Evolutionary conservation across 106 monocot genomes (phyloP), one percentile per base, ranked within the genome.

Genomic region (Dioscorea dumetorum): DNA sequence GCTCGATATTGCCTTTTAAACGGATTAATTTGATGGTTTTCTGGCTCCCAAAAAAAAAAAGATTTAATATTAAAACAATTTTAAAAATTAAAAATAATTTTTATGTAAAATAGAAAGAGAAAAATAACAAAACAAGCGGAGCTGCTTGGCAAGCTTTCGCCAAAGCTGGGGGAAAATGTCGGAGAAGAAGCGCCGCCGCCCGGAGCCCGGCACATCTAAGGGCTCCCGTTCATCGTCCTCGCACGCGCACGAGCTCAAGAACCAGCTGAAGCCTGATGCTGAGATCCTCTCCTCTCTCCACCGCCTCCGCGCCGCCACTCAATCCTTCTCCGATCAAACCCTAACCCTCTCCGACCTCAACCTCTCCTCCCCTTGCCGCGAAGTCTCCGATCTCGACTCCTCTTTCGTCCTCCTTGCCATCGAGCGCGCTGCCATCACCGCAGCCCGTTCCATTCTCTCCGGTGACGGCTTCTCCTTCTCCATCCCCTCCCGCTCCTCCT

Each of bases 381-480:
- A 83, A 73, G 90, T 87, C 63, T 56, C 87, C 48, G 90, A 91
- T 61, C 70, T 68, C 72, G 75, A 77, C 68, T 78, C 87, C 35
- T 3, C 66, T 62, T 76, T 87, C 52, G 84, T 91, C 8, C 22
- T 24, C 16, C 19, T 49, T 59, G 14, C 81, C 77, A 87, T 91
- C 73, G 87, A 87, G 81, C 72, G 64, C 20, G 50, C 76, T 63
- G 67, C 84, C 61, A 79, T 91, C 67, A 21, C 67, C 48, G 71
- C 70, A n/a, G 81, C 84, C 61, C 69, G 79, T n/a, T 83, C 87
- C 59, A 77, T 91, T 61, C 87, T 91, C 48, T 66, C 62, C 49
- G 86, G 86, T 23, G 49, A 65, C 18, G 91, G 95, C n/a, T 84
- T 91, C 88, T 91, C 91, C 66, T 91, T 91, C 78, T 76, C 67